Conservation (phyloP, 139 green algal species). For the Coelastrella sp. region DNA sequence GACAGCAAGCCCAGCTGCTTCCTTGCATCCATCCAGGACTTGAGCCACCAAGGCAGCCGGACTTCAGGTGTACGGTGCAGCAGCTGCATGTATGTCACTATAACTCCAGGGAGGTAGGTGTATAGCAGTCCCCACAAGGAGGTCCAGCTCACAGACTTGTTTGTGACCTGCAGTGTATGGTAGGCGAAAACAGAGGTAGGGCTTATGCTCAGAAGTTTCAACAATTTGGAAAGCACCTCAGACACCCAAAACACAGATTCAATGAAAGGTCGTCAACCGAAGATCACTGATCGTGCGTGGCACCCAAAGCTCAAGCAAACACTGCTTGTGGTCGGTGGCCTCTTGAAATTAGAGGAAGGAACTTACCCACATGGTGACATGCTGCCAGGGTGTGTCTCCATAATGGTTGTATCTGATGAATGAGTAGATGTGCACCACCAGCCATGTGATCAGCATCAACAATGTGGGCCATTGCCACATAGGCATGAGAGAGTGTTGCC, state of each 20-base stretch:
- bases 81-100: conserved; percentile 43
- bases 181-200: too few relatives aligned
- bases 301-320: too few relatives aligned
- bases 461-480: conserved; percentile 31
- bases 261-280: too few relatives aligned
- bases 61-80: not conserved
- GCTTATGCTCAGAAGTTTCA: too few relatives aligned
- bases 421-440: conserved; percentile 44
- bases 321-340: too few relatives aligned
- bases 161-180: conserved; percentile 34
- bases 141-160: conserved; percentile 48
- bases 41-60: conserved; percentile 40
- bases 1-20: conserved; percentile 25
- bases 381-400: conserved; percentile 27
- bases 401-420: conserved; percentile 53
- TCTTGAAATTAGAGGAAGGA: too few relatives aligned
- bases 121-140: conserved; percentile 54
- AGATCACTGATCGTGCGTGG: too few relatives aligned
- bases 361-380: conserved; percentile 50
- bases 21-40: conserved; percentile 37
- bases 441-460: conserved; percentile 24
- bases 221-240: too few relatives aligned
- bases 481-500: conserved; percentile 33
- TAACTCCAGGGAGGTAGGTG: conserved; percentile 49
- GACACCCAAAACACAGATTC: too few relatives aligned